Evolutionary conservation across 345 rosid genomes (phyloP), one percentile per base, ranked within the genome.

Genomic region (Eucalyptus erythrocorys): DNA sequence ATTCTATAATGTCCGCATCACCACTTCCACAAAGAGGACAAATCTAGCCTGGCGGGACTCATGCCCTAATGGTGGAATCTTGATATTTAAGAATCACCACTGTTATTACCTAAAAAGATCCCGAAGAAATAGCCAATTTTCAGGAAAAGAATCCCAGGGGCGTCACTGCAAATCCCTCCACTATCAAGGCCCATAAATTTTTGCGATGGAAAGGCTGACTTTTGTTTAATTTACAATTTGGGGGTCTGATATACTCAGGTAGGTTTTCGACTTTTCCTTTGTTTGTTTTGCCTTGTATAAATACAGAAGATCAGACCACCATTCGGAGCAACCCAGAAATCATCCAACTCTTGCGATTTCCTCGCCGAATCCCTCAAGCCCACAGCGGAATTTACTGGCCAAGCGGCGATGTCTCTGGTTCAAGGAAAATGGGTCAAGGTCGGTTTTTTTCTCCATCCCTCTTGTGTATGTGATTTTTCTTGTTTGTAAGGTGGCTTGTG

Each of bases 351-450:
- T 51, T 51, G 26, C 26, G 22, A 71, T 71, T 37, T 19, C 81
- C 42, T 76, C 47, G 7, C 84, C 6, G 84, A 21, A 76, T 21
- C 47, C 47, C 15, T 21, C 47, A 22, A 40, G 47, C 84, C 84
- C 27, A 16, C 82, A 1, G 47, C 82, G 10, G 27, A 76, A 40
- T 76, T 22, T 40, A 6, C 47, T 40, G 84, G 47, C 59, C 48
- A 47, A 34, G 7, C 42, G 26, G 32, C 32, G 24, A 87, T 94
- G 94, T 91, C 95, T 90, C 89, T 87, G 37, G 87, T 87, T 68
- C 87, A 90, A 91, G 97, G 96, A 88, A 94, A 93, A 88, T 96
- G 98, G 98, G 87, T 94, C 91, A 93, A 95, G 98, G 97, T 95
- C 64, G 48, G 82, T 76, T 21, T 21, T 30, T 71, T 21, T 11